phyloP scores from a whole-genome alignment of 768 basidiomycete species.

The Leucocoprinus birnbaumii region DNA sequence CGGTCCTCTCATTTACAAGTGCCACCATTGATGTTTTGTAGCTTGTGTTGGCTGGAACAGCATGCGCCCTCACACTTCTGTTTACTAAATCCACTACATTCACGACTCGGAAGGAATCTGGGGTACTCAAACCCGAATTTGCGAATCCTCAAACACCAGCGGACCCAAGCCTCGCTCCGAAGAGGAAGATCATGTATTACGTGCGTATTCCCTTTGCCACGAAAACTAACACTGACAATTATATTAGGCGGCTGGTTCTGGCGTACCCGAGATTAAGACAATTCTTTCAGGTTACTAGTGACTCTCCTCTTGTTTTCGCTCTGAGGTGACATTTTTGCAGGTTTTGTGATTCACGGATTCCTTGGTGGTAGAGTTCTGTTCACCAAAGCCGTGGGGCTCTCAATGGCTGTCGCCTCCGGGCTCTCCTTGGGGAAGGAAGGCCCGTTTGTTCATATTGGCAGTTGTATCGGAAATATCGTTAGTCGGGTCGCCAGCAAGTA shows the following conservation, averaged over 20 bases:
- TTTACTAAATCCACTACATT: constrained; percentile 90
- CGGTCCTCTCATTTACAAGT: neutral
- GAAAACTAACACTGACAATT: constrained; percentile 8
- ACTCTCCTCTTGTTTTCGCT: neutral
- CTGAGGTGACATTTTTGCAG: constrained; percentile 31
- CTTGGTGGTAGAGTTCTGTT: constrained; percentile 87
- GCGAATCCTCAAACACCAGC: constrained; percentile 22
- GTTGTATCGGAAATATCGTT: constrained; percentile 90
- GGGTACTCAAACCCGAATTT: constrained; percentile 44
- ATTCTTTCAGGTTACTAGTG: constrained; percentile 71
- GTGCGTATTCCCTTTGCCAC: constrained; percentile 36
- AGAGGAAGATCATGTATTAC: constrained; percentile 79
- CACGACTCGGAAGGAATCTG: constrained; percentile 85
- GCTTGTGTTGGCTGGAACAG: constrained; percentile 69
- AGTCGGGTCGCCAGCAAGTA: constrained; percentile 86
- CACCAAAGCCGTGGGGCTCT: constrained; percentile 86
- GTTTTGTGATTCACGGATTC: constrained; percentile 97
- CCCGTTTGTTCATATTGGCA: constrained; percentile 87
- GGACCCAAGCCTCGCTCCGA: constrained; percentile 26
- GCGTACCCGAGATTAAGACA: constrained; percentile 96
- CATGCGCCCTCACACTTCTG: constrained; percentile 80
- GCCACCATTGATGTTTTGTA: constrained; percentile 23
- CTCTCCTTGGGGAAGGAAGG: constrained; percentile 75
- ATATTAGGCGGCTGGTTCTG: constrained; percentile 83
- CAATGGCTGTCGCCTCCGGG: constrained; percentile 90